Evolutionary conservation across 2,329 filamentous ascomycete species (phyloP), one percentile per base, ranked within the genome.

Genomic region (Alternaria infectoria): DNA sequence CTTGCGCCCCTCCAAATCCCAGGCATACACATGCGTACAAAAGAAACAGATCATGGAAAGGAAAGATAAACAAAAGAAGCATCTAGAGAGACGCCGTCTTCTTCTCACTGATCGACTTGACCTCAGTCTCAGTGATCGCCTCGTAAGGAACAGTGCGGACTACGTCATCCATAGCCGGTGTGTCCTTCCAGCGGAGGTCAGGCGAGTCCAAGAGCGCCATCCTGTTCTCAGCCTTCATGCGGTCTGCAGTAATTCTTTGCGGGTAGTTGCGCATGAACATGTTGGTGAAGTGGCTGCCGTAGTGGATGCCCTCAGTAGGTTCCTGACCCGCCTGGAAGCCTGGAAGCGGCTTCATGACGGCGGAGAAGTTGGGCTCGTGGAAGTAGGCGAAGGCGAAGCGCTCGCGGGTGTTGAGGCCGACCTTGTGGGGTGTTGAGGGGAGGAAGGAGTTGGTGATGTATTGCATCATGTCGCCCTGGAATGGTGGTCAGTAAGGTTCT

Each of bases 241-340:
- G 26, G 3, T 59, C 26, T 13, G 61, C 61, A 10, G 57, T 63
- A 4, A 63, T 56, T 3, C 61, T 54, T 28, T 59, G 21, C 6
- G 61, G 61, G n/a, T 63, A 63, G 32, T 63, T 63, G 15, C 61
- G 57, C 61, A 63, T 63, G 10, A 63, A 63, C 61, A 63, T 63
- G 51, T 63, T 63, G 8, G 61, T 63, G 13, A 63, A 63, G 45
- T 63, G 61, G 2, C 21, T 60, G 13, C 61, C 61, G 8, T 63
- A 63, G 57, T 63, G 61, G 26, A 63, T 63, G 3, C 61, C 61
- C 15, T 60, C 51, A 1, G 13, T 17, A 9, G 57, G 57, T 15
- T 63, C 61, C 1, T 59, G 60, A 9, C 51, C 57, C 2, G 57
- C 61, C 49, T 60, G 9, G 21, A 63, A 63, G 21, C 61, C 61